These are phyloP conservation scores for Quercus bicolor DNA, from an alignment of 306 rosid genomes.

Conservation along the genomic window DNA sequence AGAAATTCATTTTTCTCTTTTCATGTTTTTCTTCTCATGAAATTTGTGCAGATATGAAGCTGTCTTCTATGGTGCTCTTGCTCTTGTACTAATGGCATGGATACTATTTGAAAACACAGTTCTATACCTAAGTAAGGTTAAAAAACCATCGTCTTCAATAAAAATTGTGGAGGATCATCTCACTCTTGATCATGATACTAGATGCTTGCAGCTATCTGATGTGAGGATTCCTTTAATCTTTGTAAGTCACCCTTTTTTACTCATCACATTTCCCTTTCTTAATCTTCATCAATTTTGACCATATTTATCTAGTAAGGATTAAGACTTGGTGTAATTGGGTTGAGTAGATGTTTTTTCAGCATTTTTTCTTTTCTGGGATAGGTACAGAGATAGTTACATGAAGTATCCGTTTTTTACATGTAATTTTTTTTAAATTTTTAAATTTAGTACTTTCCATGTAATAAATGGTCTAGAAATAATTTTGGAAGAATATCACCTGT, in stretches of 20 bases:
- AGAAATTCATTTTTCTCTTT: not conserved
- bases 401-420: no score
- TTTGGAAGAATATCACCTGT: not conserved
- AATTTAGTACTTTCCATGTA: not conserved
- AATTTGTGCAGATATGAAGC: slow-evolving; percentile 80
- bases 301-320: not conserved
- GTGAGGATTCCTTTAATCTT: slow-evolving; percentile 68
- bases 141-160: slow-evolving; percentile 35
- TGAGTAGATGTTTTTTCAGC: not conserved
- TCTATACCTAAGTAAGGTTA: slow-evolving; percentile 46
- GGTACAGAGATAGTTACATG: no score
- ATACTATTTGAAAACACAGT: slow-evolving; percentile 82
- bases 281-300: slow-evolving; percentile 5
- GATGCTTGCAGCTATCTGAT: slow-evolving; percentile 80
- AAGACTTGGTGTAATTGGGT: not conserved
- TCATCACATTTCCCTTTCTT: slow-evolving; percentile 3
- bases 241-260: slow-evolving; percentile 51
- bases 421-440: no score
- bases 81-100: slow-evolving; percentile 88
- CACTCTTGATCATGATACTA: slow-evolving; percentile 42
- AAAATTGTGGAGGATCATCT: slow-evolving; percentile 31
- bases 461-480: not conserved
- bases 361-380: not conserved
- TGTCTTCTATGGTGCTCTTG: slow-evolving; percentile 71
- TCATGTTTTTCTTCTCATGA: not conserved